phyloP scores from a whole-genome alignment of 1,139 yeast genomes.

The Sugiyamaella xylanicola region DNA sequence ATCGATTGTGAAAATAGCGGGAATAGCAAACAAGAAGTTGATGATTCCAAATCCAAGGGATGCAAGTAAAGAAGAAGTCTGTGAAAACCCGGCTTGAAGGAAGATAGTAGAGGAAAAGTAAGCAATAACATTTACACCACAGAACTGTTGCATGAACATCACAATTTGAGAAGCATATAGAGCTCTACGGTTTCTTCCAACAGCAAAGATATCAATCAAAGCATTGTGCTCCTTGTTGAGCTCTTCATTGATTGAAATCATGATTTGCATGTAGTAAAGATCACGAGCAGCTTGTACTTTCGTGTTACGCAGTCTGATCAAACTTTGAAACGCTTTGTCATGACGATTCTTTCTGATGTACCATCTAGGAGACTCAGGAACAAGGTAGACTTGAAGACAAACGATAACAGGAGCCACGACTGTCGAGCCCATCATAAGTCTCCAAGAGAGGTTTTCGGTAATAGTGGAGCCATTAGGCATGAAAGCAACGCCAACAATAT shows the following conservation, averaged over 20 bases:
- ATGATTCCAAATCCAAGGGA: constrained; percentile 87
- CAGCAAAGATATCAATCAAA: constrained; percentile 55
- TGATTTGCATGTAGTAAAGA: constrained; percentile 67
- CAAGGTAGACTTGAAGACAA: constrained; percentile 65
- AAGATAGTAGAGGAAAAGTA: constrained; percentile 66
- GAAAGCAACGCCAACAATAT: constrained; percentile 68
- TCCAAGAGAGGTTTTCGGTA: constrained; percentile 65
- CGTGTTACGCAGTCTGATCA: constrained; percentile 53
- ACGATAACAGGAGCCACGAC: constrained; percentile 72
- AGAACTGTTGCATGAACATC: constrained; percentile 91
- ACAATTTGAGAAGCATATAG: constrained; percentile 77
- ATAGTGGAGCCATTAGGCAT: constrained; percentile 47
- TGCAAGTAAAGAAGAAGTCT: constrained; percentile 66
- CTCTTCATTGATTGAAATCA: constrained; percentile 66
- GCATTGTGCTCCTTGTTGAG: constrained; percentile 45
- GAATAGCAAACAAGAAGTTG: constrained; percentile 78
- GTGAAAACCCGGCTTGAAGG: constrained; percentile 63
- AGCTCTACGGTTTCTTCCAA: constrained; percentile 83
- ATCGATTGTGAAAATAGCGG: constrained; percentile 83
- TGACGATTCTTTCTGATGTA: constrained; percentile 66
- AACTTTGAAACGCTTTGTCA: constrained; percentile 57
- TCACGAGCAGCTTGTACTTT: constrained; percentile 73
- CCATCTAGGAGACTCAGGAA: constrained; percentile 85
- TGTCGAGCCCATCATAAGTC: constrained; percentile 80
- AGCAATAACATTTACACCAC: constrained; percentile 89